Evolutionary conservation across 2,329 filamentous ascomycete genomes (phyloP), one percentile per base, ranked within the genome.

Genomic region (Botryotinia globosa): DNA sequence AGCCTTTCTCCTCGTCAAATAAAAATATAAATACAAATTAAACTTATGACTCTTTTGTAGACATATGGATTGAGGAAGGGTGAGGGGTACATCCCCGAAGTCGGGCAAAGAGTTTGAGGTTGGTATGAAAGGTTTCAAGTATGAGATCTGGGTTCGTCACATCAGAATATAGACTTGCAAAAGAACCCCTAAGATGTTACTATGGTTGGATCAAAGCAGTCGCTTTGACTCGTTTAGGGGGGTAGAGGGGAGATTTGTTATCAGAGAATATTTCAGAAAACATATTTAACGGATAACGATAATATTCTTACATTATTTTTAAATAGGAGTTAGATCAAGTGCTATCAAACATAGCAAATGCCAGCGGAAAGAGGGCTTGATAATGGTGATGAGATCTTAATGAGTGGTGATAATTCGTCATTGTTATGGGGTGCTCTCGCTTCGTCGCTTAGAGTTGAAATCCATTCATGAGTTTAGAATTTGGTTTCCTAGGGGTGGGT

Each of bases 301-400:
- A 34, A 7, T 34, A 7, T 34, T 34, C 7, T 34, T 34, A n/a
- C n/a, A 0, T 5, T 34, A 32, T 34, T 34, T 34, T 34, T 5
- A 34, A 34, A 7, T 34, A 7, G 34, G 34, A 34, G 34, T 34
- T 34, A 34, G 6, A 34, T 6, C 34, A 34, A 34, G 34, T 34
- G 34, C 34, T 34, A 34, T 34, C 34, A 34, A 7, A 34, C 34
- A 1, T 34, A 34, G 34, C 34, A 34, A 34, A 6, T 34, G 34
- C 34, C 34, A 34, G 6, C 34, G 34, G 34, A 25, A 48, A 10
- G 9, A 4, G 45, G 4, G 22, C 22, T 48, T 48, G 48, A n/a
- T 0, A 29, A 29, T 29, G 25, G 1, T 25, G 1, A 1, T 54
- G 5, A 12, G 25, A 16, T 12, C 3, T 5, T 16, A 3, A n/a